Percentiles rank a stretch among this genome's conserved stretches.
These are phyloP conservation scores for Wickerhamomyces xylosicus DNA, from an alignment of 805 yeast species.

Conservation along the genomic window DNA sequence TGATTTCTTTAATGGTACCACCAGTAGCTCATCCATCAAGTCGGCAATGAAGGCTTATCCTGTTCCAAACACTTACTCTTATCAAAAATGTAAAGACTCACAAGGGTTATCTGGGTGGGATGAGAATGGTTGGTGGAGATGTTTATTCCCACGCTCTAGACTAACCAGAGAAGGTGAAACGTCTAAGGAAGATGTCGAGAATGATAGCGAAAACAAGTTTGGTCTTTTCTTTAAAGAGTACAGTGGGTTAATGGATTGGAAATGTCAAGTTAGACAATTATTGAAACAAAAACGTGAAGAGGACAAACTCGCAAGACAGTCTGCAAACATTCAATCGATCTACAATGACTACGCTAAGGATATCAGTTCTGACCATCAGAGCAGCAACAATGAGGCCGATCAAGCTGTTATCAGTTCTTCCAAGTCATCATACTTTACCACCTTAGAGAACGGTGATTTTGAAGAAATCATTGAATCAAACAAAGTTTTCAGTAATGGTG, in stretches of 20 bases:
- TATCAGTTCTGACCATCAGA: slow-evolving; percentile 6
- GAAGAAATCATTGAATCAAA: slow-evolving; percentile 29
- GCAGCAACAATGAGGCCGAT: background rate
- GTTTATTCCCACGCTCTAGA: slow-evolving; percentile 61
- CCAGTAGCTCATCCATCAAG: background rate
- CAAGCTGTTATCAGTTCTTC: slow-evolving; percentile 27
- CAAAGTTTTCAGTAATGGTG: slow-evolving; percentile 33
- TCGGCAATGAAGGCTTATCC: slow-evolving; percentile 42
- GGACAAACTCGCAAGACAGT: slow-evolving; percentile 2
- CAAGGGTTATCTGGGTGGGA: slow-evolving; percentile 81
- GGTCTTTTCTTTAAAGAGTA: slow-evolving; percentile 59
- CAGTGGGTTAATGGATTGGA: slow-evolving; percentile 61
- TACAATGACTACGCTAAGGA: slow-evolving; percentile 19
- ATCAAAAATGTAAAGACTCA: slow-evolving; percentile 49
- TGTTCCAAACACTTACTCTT: slow-evolving; percentile 48
- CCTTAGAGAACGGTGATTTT: slow-evolving; percentile 31
- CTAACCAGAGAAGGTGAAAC: slow-evolving; percentile 22
- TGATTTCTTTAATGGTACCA: background rate
- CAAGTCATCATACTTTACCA: slow-evolving; percentile 24
- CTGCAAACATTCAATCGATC: slow-evolving; percentile 6
- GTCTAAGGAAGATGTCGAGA: slow-evolving; percentile 49
- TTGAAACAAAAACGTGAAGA: slow-evolving; percentile 26
- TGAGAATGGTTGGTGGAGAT: slow-evolving; percentile 78
- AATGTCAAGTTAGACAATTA: slow-evolving; percentile 38
- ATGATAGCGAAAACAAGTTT: slow-evolving; percentile 29